These are phyloP conservation scores for Diaporthe batatas DNA, from an alignment of 2,329 filamentous ascomycete species.

Conservation along the genomic window DNA sequence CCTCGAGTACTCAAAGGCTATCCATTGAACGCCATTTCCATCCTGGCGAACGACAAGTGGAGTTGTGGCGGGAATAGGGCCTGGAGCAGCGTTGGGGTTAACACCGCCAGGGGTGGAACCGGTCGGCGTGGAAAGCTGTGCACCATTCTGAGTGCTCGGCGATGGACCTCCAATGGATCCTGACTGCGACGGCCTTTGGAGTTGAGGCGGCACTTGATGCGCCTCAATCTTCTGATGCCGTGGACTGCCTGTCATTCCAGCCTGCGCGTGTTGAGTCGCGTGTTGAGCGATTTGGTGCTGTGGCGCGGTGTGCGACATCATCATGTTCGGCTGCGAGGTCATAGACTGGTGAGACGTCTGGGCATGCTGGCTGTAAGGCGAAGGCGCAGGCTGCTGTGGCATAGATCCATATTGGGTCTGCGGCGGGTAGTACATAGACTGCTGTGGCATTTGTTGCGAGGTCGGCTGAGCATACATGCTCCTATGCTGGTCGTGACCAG, in stretches of 20 bases:
- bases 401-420: constrained; percentile 76
- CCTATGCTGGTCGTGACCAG: constrained; percentile 89
- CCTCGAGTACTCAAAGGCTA: constrained; percentile 96
- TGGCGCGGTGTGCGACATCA: constrained; percentile 72
- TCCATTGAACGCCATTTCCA: constrained; percentile 98
- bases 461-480: constrained; percentile 86
- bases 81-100: constrained; percentile 92
- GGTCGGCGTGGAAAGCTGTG: constrained; percentile 56
- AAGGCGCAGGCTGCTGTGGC: constrained; percentile 71
- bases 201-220: constrained; percentile 68
- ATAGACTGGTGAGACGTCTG: constrained; percentile 69
- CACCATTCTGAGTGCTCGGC: constrained; percentile 39
- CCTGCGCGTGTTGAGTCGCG: constrained; percentile 67
- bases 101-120: constrained; percentile 69
- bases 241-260: constrained; percentile 72
- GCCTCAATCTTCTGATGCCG: constrained; percentile 73
- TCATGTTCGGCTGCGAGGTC: constrained; percentile 74
- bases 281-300: constrained; percentile 72
- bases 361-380: constrained; percentile 72
- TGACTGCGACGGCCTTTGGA: constrained; percentile 69
- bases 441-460: constrained; percentile 79
- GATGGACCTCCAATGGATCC: constrained; percentile 57
- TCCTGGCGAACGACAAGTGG: constrained; percentile 95
- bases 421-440: constrained; percentile 81
- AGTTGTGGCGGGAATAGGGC: constrained; percentile 96